Conservation (phyloP, 495 filamentous ascomycete genomes). For the Penicillium alfredii region DNA sequence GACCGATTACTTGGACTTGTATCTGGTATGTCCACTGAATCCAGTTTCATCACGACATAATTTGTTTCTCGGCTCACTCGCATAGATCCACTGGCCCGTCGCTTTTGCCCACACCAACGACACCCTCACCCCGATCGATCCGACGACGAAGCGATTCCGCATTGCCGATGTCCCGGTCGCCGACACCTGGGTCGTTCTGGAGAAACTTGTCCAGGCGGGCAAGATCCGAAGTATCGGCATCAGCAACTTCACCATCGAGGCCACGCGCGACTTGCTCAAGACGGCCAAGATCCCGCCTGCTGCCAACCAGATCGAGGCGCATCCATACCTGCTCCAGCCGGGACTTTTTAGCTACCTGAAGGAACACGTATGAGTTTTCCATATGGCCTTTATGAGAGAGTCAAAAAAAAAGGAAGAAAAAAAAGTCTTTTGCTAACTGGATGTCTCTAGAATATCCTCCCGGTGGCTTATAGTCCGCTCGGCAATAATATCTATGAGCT, state of each 20-base stretch:
- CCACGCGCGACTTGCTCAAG: constrained; percentile 60
- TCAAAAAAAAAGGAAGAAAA: no score
- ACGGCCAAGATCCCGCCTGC: constrained; percentile 58
- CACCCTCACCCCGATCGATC: constrained; percentile 29
- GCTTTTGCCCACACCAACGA: constrained; percentile 62
- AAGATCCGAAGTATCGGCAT: constrained; percentile 73
- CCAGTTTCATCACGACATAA: not conserved
- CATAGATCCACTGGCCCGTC: constrained; percentile 36
- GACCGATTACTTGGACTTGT: constrained; percentile 40
- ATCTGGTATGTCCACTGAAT: constrained; percentile 35
- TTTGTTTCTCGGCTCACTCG: not conserved
- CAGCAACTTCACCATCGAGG: constrained; percentile 63
- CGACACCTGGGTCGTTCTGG: constrained; percentile 65
- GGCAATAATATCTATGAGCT: constrained; percentile 47
- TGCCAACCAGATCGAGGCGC: constrained; percentile 82
- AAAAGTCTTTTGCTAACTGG: not conserved
- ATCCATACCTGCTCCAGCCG: constrained; percentile 73
- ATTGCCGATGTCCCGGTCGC: constrained; percentile 28
- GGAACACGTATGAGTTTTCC: constrained; percentile 16
- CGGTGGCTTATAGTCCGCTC: constrained; percentile 49
- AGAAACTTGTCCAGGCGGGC: constrained; percentile 60
- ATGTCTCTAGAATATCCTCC: constrained; percentile 36
- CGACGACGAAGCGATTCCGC: constrained; percentile 30
- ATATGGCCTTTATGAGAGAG: no score
- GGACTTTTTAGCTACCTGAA: constrained; percentile 42